Evolutionary conservation across 805 yeast genomes (phyloP).

Genomic region (Myxozyma udenii): DNA sequence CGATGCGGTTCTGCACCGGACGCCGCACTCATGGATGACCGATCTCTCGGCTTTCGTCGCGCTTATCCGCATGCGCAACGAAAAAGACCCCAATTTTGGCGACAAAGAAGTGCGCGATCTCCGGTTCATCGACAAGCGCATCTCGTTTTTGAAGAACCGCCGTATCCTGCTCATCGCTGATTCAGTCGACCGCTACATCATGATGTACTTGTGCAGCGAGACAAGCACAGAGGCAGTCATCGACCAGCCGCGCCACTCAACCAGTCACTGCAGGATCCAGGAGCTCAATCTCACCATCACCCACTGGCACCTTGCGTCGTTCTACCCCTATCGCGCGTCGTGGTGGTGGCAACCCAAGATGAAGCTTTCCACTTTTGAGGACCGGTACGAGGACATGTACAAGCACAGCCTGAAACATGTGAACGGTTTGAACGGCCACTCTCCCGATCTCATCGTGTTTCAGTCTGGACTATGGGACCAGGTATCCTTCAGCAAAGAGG

Average conservation of each 20-base stretch:
- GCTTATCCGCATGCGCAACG: not conserved
- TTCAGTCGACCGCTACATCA: conserved; percentile 24
- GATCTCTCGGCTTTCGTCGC: not conserved
- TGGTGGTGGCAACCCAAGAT: conserved; percentile 28
- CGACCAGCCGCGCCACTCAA: conserved; percentile 14
- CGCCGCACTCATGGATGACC: conserved; percentile 12
- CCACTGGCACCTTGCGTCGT: conserved; percentile 28
- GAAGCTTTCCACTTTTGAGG: conserved; percentile 24
- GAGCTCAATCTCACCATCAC: conserved; percentile 20
- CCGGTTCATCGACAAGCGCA: conserved; percentile 1
- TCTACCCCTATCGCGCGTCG: conserved; percentile 16
- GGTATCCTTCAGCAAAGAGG: conserved; percentile 11
- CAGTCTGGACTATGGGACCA: conserved; percentile 28
- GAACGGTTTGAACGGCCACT: conserved; percentile 12
- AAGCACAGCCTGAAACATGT: conserved; percentile 15
- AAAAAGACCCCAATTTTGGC: not conserved
- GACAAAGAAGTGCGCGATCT: conserved; percentile 5
- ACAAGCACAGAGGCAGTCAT: not conserved
- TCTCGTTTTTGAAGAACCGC: conserved; percentile 19
- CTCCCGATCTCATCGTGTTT: conserved; percentile 23
- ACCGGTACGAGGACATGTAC: conserved; percentile 18
- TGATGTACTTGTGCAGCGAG: conserved; percentile 24
- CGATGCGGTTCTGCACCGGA: not conserved
- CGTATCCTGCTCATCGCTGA: conserved; percentile 25
- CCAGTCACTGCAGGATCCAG: conserved; percentile 17